These are phyloP conservation scores for Isabelozyma gotoi DNA, from an alignment of 805 yeast species.

Conservation along the genomic window DNA sequence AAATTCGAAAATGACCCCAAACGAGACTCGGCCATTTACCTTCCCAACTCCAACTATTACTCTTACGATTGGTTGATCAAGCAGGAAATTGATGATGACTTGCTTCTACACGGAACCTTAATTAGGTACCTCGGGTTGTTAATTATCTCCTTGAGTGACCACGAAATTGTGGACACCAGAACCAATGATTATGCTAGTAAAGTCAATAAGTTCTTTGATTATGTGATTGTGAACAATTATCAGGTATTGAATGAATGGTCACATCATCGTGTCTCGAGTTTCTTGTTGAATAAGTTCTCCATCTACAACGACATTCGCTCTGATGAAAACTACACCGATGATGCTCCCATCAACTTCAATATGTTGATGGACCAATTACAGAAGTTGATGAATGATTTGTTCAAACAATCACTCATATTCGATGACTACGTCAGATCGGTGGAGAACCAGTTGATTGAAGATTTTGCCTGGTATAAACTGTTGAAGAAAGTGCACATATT, in stretches of 20 bases:
- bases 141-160: slow-evolving; percentile 35
- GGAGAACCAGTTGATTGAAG: slow-evolving; percentile 53
- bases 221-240: slow-evolving; percentile 12
- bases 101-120: slow-evolving; percentile 33
- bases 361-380: slow-evolving; percentile 11
- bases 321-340: slow-evolving; percentile 1
- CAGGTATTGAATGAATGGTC: slow-evolving; percentile 19
- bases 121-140: slow-evolving; percentile 37
- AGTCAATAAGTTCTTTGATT: slow-evolving; percentile 15
- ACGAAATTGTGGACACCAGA: slow-evolving; percentile 34
- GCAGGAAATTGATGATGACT: slow-evolving; percentile 23
- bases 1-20: slow-evolving; percentile 30
- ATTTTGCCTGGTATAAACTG: slow-evolving; percentile 76
- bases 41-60: slow-evolving; percentile 37
- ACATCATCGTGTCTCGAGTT: slow-evolving; percentile 11
- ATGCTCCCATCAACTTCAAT: slow-evolving; percentile 7
- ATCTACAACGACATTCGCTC: slow-evolving; percentile 19
- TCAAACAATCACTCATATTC: slow-evolving; percentile 34
- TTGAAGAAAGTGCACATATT: slow-evolving; percentile 59
- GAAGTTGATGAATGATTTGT: slow-evolving; percentile 10
- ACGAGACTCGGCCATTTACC: slow-evolving; percentile 24
- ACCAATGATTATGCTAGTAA: slow-evolving; percentile 18
- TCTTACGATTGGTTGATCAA: slow-evolving; percentile 30
- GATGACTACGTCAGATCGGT: slow-evolving; percentile 50
- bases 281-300: slow-evolving; percentile 16